A percentile compares a stretch with the other conserved stretches of the same genome.
phyloP scores from a whole-genome alignment of 2,329 filamentous ascomycete species.

The Fusarium sp. region DNA sequence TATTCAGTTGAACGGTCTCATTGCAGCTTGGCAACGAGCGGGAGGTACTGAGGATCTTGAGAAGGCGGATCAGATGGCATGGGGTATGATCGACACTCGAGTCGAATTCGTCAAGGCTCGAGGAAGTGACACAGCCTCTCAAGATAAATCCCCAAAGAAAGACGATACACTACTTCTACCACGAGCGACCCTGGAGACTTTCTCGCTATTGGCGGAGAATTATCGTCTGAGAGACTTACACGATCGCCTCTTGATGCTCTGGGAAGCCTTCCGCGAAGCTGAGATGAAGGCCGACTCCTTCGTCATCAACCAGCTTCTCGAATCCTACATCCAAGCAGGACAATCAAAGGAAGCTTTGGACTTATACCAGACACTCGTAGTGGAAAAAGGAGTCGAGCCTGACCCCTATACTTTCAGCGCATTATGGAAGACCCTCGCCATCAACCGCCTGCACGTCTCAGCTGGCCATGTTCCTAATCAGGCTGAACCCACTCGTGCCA shows the following conservation, averaged over 20 bases:
- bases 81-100: slow-evolving; percentile 80
- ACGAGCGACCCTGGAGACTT: slow-evolving; percentile 79
- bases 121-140: slow-evolving; percentile 30
- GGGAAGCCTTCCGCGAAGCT: slow-evolving; percentile 69
- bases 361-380: slow-evolving; percentile 66
- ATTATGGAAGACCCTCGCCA: slow-evolving; percentile 70
- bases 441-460: slow-evolving; percentile 58
- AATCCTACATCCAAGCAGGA: slow-evolving; percentile 71
- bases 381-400: slow-evolving; percentile 62
- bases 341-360: slow-evolving; percentile 64
- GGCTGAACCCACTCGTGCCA: slow-evolving; percentile 50
- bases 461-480: slow-evolving; percentile 47
- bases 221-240: slow-evolving; percentile 73
- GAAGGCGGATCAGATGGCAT: slow-evolving; percentile 75
- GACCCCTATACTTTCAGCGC: slow-evolving; percentile 76
- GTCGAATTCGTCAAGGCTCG: slow-evolving; percentile 70
- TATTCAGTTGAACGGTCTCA: slow-evolving; percentile 83
- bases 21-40: slow-evolving; percentile 80
- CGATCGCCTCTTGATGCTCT: slow-evolving; percentile 67
- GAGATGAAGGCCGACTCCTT: slow-evolving; percentile 76
- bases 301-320: slow-evolving; percentile 83
- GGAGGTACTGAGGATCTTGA: slow-evolving; percentile 64
- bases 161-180: slow-evolving; percentile 52
- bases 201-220: slow-evolving; percentile 78
- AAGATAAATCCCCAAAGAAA: neutral